Evolutionary conservation across 495 filamentous ascomycete genomes (phyloP).

Genomic region (Choiromyces venosus): DNA sequence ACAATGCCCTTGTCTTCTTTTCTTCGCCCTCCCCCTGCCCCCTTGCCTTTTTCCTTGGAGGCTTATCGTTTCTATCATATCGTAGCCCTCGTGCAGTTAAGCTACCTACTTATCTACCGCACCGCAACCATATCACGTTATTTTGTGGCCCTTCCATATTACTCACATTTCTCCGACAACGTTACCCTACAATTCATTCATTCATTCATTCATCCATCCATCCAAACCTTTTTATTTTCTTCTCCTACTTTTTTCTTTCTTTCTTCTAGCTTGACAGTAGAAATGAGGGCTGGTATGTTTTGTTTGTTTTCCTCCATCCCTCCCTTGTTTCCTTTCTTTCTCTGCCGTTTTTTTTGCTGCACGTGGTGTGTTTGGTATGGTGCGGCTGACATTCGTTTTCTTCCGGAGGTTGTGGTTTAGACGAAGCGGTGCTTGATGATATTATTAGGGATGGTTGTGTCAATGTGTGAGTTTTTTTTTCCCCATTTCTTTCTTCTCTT

Average conservation of each 20-base stretch:
- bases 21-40: background rate
- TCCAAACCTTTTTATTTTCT: background rate
- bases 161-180: background rate
- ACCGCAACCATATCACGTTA: background rate
- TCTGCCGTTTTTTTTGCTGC: background rate
- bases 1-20: background rate
- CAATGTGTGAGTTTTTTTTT: slow-evolving; percentile 32
- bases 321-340: too few species aligned
- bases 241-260: background rate
- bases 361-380: background rate
- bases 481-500: too few species aligned
- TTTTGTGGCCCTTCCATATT: background rate
- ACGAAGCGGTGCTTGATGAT: slow-evolving; percentile 37
- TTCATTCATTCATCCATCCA: background rate
- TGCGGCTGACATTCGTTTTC: background rate
- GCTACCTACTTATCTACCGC: too few species aligned
- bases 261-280: background rate
- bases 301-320: background rate
- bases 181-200: too few species aligned
- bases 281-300: slow-evolving; percentile 3
- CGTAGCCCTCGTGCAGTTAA: background rate
- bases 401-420: slow-evolving; percentile 11
- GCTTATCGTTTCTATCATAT: background rate
- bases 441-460: slow-evolving; percentile 37
- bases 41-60: background rate